Conservation (phyloP, 768 basidiomycete species). For the Amanita phalloides region DNA sequence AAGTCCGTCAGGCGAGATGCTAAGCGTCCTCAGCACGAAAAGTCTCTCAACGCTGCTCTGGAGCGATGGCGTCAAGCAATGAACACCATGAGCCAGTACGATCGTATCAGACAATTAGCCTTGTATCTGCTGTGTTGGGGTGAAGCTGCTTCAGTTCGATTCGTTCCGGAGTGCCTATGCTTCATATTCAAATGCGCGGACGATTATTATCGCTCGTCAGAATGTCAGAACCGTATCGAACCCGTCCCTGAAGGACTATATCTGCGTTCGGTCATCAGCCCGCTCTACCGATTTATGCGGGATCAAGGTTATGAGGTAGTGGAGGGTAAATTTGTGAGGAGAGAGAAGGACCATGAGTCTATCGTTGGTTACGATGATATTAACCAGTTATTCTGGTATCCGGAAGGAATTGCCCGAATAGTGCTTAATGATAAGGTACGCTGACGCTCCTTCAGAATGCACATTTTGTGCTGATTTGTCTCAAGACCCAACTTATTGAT, state of each 20-base stretch:
- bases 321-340: slow-evolving; percentile 88
- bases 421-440: slow-evolving; percentile 77
- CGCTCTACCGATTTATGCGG: slow-evolving; percentile 90
- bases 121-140: slow-evolving; percentile 96
- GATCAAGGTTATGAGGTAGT: slow-evolving; percentile 97
- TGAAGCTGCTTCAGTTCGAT: slow-evolving; percentile 95
- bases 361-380: slow-evolving; percentile 99
- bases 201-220: slow-evolving; percentile 98
- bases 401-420: slow-evolving; percentile 93
- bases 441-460: neutral
- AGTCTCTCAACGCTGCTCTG: slow-evolving; percentile 69
- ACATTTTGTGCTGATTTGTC: slow-evolving; percentile 1
- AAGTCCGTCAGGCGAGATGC: slow-evolving; percentile 45
- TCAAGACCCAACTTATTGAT: slow-evolving; percentile 81
- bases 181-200: slow-evolving; percentile 99
- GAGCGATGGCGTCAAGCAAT: slow-evolving; percentile 95
- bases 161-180: slow-evolving; percentile 92
- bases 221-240: slow-evolving; percentile 88
- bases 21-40: slow-evolving; percentile 45
- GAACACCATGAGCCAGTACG: slow-evolving; percentile 98
- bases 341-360: slow-evolving; percentile 86
- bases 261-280: slow-evolving; percentile 81
- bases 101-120: slow-evolving; percentile 92
- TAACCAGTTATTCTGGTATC: slow-evolving; percentile 99
- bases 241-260: slow-evolving; percentile 95